These are phyloP conservation scores for Dactylellina leptospora DNA, from an alignment of 2,329 filamentous ascomycete species.

Conservation along the genomic window DNA sequence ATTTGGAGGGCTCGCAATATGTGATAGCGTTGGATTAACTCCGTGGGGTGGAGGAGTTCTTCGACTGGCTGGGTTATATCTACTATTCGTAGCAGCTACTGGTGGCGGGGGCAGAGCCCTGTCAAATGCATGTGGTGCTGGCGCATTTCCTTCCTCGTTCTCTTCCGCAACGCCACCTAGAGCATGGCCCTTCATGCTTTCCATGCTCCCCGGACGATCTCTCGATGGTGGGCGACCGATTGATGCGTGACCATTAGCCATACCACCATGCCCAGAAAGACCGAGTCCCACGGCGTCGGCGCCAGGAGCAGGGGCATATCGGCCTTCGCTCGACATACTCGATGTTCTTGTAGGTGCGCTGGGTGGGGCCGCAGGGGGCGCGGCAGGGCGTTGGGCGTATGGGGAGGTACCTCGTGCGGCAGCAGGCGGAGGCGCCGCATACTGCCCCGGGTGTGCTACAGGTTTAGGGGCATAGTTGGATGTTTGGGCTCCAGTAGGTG, in stretches of 20 bases:
- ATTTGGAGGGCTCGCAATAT: conserved; percentile 59
- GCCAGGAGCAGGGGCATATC: conserved; percentile 17
- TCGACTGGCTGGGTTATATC: conserved; percentile 54
- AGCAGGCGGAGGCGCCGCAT: conserved; percentile 20
- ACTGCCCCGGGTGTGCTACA: neutral
- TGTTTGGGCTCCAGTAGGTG: no score
- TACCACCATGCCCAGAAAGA: conserved; percentile 11
- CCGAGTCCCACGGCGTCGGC: conserved; percentile 30
- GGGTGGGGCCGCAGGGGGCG: conserved; percentile 1
- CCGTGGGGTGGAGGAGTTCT: conserved; percentile 59
- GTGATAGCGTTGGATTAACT: conserved; percentile 65
- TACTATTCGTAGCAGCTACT: conserved; percentile 20
- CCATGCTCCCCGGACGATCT: conserved; percentile 42
- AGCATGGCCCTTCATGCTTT: conserved; percentile 46
- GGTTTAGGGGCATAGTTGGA: conserved; percentile 42
- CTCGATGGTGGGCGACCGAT: conserved; percentile 40
- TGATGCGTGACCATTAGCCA: conserved; percentile 19
- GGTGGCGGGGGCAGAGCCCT: conserved; percentile 31
- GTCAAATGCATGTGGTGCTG: conserved; percentile 16
- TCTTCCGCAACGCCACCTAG: conserved; percentile 46
- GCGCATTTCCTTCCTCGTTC: conserved; percentile 37
- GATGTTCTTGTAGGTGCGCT: conserved; percentile 26
- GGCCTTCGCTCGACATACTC: conserved; percentile 24
- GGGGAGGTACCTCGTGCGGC: conserved; percentile 23
- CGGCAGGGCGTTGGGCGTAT: conserved; percentile 38